These are phyloP conservation scores for Kluyveromyces sp. DNA, from an alignment of 1,139 yeast species.

Conservation along the genomic window DNA sequence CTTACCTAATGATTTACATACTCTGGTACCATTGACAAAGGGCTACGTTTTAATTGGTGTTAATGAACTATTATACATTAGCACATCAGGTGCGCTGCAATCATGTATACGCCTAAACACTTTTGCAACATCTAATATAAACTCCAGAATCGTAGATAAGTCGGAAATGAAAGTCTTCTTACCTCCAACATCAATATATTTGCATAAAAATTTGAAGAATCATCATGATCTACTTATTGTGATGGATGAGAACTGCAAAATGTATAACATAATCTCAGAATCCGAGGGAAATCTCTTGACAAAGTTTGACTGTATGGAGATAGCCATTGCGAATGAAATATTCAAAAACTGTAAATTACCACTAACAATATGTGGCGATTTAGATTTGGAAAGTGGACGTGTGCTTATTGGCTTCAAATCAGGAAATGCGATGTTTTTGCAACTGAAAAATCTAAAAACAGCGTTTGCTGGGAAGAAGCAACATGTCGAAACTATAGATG, in stretches of 20 bases:
- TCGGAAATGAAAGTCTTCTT: constrained; percentile 19
- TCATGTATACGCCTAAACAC: constrained; percentile 22
- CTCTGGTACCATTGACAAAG: constrained; percentile 57
- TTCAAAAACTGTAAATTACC: constrained; percentile 22
- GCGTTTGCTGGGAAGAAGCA: constrained; percentile 20
- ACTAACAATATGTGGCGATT: constrained; percentile 20
- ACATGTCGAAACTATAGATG: constrained; percentile 9
- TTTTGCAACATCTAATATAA: constrained; percentile 19
- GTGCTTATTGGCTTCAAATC: constrained; percentile 27
- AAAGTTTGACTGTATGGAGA: constrained; percentile 22
- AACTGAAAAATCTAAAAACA: constrained; percentile 25
- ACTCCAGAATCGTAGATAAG: constrained; percentile 22
- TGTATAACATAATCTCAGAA: constrained; percentile 22
- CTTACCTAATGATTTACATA: constrained; percentile 69
- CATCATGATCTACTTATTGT: constrained; percentile 20
- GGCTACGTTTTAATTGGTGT: constrained; percentile 70
- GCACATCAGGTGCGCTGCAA: constrained; percentile 56
- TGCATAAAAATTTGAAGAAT: constrained; percentile 11
- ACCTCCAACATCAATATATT: constrained; percentile 15
- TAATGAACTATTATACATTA: constrained; percentile 72
- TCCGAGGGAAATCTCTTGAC: constrained; percentile 27
- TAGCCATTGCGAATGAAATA: constrained; percentile 27
- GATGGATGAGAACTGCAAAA: constrained; percentile 21
- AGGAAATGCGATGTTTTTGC: constrained; percentile 26
- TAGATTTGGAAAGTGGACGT: constrained; percentile 13